Evolutionary conservation across 257 asterid species (phyloP).

Genomic region (Salvia splendens): DNA sequence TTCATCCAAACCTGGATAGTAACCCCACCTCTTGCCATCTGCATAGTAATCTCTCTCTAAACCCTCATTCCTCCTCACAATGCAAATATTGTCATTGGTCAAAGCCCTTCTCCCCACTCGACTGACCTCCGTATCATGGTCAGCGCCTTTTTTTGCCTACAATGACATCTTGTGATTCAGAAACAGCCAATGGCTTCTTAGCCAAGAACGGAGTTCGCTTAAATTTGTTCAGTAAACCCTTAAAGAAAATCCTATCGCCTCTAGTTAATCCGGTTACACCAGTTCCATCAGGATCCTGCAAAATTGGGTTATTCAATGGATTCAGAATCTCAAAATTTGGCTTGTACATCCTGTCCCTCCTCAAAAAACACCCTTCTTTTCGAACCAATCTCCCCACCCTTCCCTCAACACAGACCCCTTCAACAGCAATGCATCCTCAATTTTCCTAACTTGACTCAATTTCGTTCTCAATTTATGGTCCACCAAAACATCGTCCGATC

Average conservation of each 20-base stretch:
- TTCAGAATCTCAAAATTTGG: constrained; percentile 76
- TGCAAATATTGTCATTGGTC: constrained; percentile 38
- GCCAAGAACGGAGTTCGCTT: constrained; percentile 59
- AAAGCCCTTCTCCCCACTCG: constrained; percentile 59
- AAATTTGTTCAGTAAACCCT: constrained; percentile 65
- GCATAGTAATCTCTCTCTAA: constrained; percentile 56
- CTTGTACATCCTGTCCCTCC: constrained; percentile 85
- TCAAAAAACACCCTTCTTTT: constrained; percentile 81
- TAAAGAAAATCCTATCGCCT: constrained; percentile 69
- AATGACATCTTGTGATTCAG: constrained; percentile 32
- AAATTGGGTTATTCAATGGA: constrained; percentile 75
- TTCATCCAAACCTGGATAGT: constrained; percentile 75
- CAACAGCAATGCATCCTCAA: constrained; percentile 85
- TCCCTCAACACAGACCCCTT: constrained; percentile 86
- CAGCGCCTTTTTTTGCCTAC: constrained; percentile 32
- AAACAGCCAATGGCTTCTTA: constrained; percentile 60
- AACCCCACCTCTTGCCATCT: constrained; percentile 97
- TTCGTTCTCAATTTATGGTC: constrained; percentile 65
- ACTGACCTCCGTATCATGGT: constrained; percentile 35
- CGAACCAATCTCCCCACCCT: constrained; percentile 99
- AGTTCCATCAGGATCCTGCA: constrained; percentile 90
- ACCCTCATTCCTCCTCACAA: constrained; percentile 38
- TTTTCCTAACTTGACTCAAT: constrained; percentile 50
- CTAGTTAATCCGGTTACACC: constrained; percentile 72
- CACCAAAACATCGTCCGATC: constrained; percentile 81